A percentile compares a stretch with the other conserved stretches of the same genome.
Conservation (phyloP, 2,329 filamentous ascomycete genomes). For the Ophiostoma australiae region DNA sequence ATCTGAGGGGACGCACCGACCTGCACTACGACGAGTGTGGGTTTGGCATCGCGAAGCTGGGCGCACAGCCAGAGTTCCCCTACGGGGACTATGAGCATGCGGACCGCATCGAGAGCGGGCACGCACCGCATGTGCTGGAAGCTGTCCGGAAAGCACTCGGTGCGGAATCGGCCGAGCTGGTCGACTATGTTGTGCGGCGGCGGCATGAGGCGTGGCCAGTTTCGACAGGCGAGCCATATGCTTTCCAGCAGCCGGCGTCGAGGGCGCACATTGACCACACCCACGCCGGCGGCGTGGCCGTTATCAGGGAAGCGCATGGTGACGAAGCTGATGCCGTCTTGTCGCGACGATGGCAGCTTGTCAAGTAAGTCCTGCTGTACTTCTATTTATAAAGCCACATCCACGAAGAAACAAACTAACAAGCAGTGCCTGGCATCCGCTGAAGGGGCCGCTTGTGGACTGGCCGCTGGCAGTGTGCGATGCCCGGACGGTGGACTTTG, state of each 20-base stretch:
- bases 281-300: constrained; percentile 44
- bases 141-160: constrained; percentile 20
- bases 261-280: constrained; percentile 27
- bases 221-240: constrained; percentile 25
- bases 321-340: neutral
- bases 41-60: constrained; percentile 14
- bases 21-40: constrained; percentile 25
- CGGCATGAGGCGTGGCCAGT: constrained; percentile 26
- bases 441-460: constrained; percentile 28
- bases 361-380: neutral
- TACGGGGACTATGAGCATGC: neutral
- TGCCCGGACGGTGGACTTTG: constrained; percentile 28
- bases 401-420: neutral
- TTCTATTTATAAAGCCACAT: neutral
- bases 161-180: constrained; percentile 26
- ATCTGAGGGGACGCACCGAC: constrained; percentile 21
- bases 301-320: constrained; percentile 48
- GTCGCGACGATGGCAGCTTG: neutral
- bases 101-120: neutral
- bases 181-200: constrained; percentile 28
- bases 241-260: constrained; percentile 26
- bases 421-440: constrained; percentile 29
- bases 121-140: neutral
- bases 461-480: constrained; percentile 30
- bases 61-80: neutral